These are phyloP conservation scores for Chytridiales sp. DNA, from an alignment of 371 early-diverging fungal species.

Conservation along the genomic window DNA sequence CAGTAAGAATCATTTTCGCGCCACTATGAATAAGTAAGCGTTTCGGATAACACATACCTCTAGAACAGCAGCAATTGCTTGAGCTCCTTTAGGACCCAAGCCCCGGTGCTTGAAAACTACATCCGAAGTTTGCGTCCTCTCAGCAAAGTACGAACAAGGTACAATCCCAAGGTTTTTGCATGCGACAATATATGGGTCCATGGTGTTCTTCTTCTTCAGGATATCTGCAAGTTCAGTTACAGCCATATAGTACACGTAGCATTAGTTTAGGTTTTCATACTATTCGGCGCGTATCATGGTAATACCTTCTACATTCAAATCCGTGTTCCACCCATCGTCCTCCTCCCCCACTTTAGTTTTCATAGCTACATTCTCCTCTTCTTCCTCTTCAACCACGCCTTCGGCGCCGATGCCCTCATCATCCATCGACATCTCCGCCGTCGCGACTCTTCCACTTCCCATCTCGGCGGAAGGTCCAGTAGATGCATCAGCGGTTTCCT, in stretches of 20 bases:
- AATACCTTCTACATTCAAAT: constrained; percentile 34
- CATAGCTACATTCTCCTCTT: constrained; percentile 14
- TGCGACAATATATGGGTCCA: constrained; percentile 39
- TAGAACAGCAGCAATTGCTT: constrained; percentile 46
- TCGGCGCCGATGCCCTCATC: not conserved
- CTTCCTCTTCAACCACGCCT: constrained; percentile 5
- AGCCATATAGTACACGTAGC: not conserved
- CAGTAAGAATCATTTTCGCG: not conserved
- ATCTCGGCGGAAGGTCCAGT: no score
- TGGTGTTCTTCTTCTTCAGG: constrained; percentile 22
- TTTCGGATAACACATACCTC: constrained; percentile 26
- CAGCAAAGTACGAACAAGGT: constrained; percentile 39
- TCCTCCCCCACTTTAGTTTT: constrained; percentile 24
- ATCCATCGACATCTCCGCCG: not conserved
- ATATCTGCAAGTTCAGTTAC: constrained; percentile 18
- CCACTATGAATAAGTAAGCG: not conserved
- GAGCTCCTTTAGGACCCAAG: constrained; percentile 45
- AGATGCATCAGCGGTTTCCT: not conserved
- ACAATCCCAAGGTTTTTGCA: constrained; percentile 47
- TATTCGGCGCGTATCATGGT: not conserved
- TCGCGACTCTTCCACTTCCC: not conserved
- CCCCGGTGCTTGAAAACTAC: constrained; percentile 46
- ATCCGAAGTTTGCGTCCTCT: constrained; percentile 22
- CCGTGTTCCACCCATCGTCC: constrained; percentile 28
- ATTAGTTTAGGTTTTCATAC: not conserved